Evolutionary conservation across 176 grass and related monocot genomes (phyloP).

Genomic region (Elymus sibiricus): DNA sequence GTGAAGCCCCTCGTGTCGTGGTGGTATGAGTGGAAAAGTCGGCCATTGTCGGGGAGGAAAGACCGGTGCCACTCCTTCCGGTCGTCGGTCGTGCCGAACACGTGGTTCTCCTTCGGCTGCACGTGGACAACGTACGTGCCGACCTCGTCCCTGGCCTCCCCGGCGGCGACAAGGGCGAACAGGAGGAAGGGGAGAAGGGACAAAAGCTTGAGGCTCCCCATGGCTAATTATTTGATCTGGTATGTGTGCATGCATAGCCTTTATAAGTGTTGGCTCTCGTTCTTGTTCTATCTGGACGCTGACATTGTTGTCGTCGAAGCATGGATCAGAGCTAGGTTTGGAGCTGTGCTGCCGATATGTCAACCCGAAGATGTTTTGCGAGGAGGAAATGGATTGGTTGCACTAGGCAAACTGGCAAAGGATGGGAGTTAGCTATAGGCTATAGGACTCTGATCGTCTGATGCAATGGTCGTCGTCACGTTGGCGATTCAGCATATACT

Average conservation of each 20-base stretch:
- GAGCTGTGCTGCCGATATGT: background rate
- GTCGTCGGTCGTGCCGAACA: background rate
- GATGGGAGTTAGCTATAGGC: too few species aligned
- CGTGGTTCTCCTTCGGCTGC: background rate
- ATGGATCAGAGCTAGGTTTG: background rate
- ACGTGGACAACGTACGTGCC: background rate
- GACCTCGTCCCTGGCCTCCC: background rate
- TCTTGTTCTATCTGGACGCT: background rate
- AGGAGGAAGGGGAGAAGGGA: background rate
- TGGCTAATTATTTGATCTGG: background rate
- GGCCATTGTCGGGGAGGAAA: background rate
- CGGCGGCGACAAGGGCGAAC: background rate
- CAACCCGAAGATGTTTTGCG: conserved; percentile 1
- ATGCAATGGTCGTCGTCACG: too few species aligned
- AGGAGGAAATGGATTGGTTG: background rate
- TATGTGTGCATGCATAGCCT: background rate
- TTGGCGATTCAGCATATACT: too few species aligned
- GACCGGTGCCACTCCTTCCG: background rate
- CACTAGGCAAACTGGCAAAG: background rate
- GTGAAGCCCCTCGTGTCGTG: background rate
- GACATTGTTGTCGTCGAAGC: background rate
- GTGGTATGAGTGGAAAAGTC: background rate
- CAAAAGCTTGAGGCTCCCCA: background rate
- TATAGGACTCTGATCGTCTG: too few species aligned
- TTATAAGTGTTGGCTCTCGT: background rate